Base-by-base conservation (phyloP, 495 filamentous ascomycete species). In the Letharia lupina region DNA sequence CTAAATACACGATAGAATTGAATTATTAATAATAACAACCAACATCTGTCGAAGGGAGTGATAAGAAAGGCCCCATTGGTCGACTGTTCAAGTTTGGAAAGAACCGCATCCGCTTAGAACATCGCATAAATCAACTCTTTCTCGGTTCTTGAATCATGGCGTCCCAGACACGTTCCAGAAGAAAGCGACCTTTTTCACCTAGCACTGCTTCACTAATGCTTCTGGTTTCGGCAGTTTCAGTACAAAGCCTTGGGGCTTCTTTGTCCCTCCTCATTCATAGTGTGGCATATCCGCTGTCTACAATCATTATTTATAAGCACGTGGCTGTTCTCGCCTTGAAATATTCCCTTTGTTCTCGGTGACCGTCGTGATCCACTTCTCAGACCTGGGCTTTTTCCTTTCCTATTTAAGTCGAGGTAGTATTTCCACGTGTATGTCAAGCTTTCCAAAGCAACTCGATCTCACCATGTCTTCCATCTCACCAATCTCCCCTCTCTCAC, bases 251-350 rank as follows among this genome's bases (percentile, higher is more conserved):
- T 56, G 5, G 35, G 52, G 13, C 0, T 13, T 35, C 52, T 56
- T 56, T 56, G 28, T 56, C 28, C 28, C 18, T 56, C 52, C 12
- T 18, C 52, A 35, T 16, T 56, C 52, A 56, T 35, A 4, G 1
- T 16, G 60, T 56, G 45, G 18, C 31, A 42, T 11, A 13, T 11
- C 42, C 28, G 16, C 31, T 37, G n/a, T 12, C 15, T 40, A 41
- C 39, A 61, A 56, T 56, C 52, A 16, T 31, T 56, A 56, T 33
- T 56, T 33, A 56, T 56, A 56, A 56, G 52, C 52, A 56, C 52
- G 52, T 56, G 52, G 52, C 52, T 56, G 12, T 35, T 56, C 52
- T 56, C 52, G 11, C 52, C 31, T 56, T 33, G 52, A 18, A 35
- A 1, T 8, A 15, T 56, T 16, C 35, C 31, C 52, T 56, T 56